Evolutionary conservation across 805 yeast species (phyloP).

Genomic region (Yarrowia yakushimensis): DNA sequence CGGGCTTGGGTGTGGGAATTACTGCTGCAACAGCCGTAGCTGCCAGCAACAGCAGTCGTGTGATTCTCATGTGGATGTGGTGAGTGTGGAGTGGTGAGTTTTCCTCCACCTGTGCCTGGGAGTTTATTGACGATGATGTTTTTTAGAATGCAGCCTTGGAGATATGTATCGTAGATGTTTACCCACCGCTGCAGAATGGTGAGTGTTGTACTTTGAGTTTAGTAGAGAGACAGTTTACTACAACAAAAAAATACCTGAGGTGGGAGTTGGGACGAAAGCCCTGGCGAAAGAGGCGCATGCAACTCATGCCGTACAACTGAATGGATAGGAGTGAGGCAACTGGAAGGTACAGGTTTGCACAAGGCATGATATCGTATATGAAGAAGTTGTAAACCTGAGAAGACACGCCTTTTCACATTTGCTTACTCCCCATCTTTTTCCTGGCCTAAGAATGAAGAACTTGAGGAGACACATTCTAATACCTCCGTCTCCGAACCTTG

Average conservation of each 20-base stretch:
- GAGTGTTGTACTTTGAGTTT: background rate
- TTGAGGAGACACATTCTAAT: too few relatives aligned
- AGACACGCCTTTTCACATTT: background rate
- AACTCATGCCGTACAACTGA: too few relatives aligned
- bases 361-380: too few relatives aligned
- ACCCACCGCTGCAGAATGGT: background rate
- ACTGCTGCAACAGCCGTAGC: conserved; percentile 11
- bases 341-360: too few relatives aligned
- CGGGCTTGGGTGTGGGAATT: background rate
- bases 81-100: background rate
- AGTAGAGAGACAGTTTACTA: background rate
- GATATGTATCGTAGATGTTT: background rate
- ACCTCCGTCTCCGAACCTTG: background rate
- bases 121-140: background rate
- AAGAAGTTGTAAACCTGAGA: too few relatives aligned
- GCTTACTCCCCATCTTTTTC: background rate
- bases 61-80: background rate
- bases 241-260: background rate
- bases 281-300: background rate
- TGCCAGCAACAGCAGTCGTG: conserved; percentile 7
- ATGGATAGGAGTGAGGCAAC: too few relatives aligned
- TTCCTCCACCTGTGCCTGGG: background rate
- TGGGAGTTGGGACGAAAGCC: conserved; percentile 4
- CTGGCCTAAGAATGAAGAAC: too few relatives aligned
- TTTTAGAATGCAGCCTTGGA: conserved; percentile 1